These are phyloP conservation scores for Apiotrichum brassicae DNA, from an alignment of 1,284 basidiomycete genomes.

Conservation along the genomic window DNA sequence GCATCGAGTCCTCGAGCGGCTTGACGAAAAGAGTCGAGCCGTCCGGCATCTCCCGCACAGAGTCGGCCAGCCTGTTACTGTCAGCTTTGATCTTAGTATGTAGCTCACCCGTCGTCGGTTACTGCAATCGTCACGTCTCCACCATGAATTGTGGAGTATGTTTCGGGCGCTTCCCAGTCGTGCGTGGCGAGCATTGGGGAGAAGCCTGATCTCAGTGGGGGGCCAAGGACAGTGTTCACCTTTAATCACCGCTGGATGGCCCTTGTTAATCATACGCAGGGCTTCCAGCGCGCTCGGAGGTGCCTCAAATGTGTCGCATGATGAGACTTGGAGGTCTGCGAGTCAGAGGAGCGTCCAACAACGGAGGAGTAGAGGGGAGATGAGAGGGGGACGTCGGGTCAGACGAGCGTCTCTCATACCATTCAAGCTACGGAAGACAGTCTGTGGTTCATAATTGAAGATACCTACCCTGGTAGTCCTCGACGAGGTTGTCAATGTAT, in stretches of 20 bases:
- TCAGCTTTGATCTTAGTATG: no score
- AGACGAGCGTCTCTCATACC: no score
- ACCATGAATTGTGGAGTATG: slow-evolving; percentile 51
- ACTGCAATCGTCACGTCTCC: slow-evolving; percentile 63
- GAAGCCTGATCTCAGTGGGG: slow-evolving; percentile 26
- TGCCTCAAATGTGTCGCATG: slow-evolving; percentile 51
- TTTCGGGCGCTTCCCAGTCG: slow-evolving; percentile 24
- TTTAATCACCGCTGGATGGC: slow-evolving; percentile 71
- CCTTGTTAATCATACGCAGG: slow-evolving; percentile 61
- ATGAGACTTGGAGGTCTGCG: slow-evolving; percentile 26
- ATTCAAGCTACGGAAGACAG: no score
- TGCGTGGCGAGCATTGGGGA: slow-evolving; percentile 13
- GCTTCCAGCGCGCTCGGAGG: slow-evolving; percentile 69
- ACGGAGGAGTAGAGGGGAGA: neutral
- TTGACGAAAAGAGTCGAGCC: slow-evolving; percentile 68
- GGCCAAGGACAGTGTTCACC: slow-evolving; percentile 45
- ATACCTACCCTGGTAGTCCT: slow-evolving; percentile 18
- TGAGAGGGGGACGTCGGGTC: neutral
- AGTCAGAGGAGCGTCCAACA: no score
- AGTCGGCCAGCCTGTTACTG: slow-evolving; percentile 62
- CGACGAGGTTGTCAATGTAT: slow-evolving; percentile 8
- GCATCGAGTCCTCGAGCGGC: slow-evolving; percentile 62
- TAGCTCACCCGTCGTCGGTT: slow-evolving; percentile 69
- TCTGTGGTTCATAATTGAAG: no score
- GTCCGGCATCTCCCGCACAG: slow-evolving; percentile 54